Evolutionary conservation across 139 green algal genomes (phyloP).

Genomic region (Edaphochlamys debaryana): DNA sequence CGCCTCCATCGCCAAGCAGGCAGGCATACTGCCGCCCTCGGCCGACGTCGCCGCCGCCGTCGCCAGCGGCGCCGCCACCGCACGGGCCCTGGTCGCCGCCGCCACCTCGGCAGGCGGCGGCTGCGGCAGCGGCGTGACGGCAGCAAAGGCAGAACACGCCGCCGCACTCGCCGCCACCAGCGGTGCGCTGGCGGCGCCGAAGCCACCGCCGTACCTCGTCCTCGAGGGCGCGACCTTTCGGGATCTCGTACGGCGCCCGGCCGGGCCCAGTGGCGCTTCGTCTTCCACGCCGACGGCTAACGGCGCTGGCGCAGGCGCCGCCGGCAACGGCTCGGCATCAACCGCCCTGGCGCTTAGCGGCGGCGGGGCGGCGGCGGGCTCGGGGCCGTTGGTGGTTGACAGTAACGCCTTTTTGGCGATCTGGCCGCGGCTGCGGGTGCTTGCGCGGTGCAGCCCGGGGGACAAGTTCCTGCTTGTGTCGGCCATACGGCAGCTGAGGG

Average conservation of each 20-base stretch:
- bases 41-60: not conserved
- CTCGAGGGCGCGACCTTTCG: conserved; percentile 68
- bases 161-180: no score
- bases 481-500: conserved; percentile 47
- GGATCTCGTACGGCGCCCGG: conserved; percentile 43
- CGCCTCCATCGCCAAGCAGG: conserved; percentile 84
- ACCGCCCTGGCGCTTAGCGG: not conserved
- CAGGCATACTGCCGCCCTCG: conserved; percentile 79
- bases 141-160: no score
- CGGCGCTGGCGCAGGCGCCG: not conserved
- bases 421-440: conserved; percentile 83
- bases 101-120: no score
- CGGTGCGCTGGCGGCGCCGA: no score
- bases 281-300: not conserved
- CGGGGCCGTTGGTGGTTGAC: not conserved
- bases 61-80: not conserved
- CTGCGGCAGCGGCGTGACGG: no score
- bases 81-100: not conserved
- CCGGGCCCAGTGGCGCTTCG: not conserved
- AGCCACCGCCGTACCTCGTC: no score
- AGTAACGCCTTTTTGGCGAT: conserved; percentile 47
- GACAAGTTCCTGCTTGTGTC: conserved; percentile 94
- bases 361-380: no score
- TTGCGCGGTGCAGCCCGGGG: conserved; percentile 88
- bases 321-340: not conserved